A percentile compares a stretch with the other conserved stretches of the same genome.
Conservation (phyloP, 129 eudicot genomes). For the Ambrosia trifida region DNA sequence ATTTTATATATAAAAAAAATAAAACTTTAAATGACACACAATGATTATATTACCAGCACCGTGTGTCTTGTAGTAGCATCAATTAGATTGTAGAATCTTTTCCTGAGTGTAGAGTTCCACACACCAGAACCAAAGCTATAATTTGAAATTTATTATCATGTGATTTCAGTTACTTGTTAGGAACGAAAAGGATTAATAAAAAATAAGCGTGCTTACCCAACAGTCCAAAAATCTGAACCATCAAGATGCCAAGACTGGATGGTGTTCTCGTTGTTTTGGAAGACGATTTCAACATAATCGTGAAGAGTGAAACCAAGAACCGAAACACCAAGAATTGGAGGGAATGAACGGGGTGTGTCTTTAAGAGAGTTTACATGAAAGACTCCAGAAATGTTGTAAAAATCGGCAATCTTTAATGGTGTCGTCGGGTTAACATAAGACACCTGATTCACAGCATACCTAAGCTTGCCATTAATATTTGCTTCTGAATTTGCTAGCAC, state of each 20-base stretch:
- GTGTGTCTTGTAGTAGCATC: slow-evolving; percentile 75
- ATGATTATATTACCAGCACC: slow-evolving; percentile 55
- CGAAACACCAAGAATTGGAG: slow-evolving; percentile 46
- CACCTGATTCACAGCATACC: slow-evolving; percentile 62
- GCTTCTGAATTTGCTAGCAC: slow-evolving; percentile 55
- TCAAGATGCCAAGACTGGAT: slow-evolving; percentile 83
- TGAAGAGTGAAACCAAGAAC: slow-evolving; percentile 54
- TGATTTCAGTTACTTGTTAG: neutral
- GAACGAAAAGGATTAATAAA: neutral
- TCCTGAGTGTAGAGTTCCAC: slow-evolving; percentile 56
- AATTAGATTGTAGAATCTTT: slow-evolving; percentile 53
- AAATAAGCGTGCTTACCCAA: slow-evolving; percentile 55
- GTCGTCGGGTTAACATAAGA: slow-evolving; percentile 62
- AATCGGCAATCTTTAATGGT: slow-evolving; percentile 79
- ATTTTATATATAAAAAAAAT: neutral
- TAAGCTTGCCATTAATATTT: slow-evolving; percentile 46
- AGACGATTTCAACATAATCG: slow-evolving; percentile 62
- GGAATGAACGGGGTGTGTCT: slow-evolving; percentile 39
- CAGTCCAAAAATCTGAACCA: slow-evolving; percentile 73
- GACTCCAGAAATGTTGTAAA: slow-evolving; percentile 69
- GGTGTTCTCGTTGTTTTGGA: slow-evolving; percentile 69
- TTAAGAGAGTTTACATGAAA: slow-evolving; percentile 38
- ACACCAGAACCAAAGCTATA: slow-evolving; percentile 65
- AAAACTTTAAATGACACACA: slow-evolving; percentile 4
- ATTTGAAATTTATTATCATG: slow-evolving; percentile 2